Evolutionary conservation across 306 rosid species (phyloP).

Genomic region (Malus fusca): DNA sequence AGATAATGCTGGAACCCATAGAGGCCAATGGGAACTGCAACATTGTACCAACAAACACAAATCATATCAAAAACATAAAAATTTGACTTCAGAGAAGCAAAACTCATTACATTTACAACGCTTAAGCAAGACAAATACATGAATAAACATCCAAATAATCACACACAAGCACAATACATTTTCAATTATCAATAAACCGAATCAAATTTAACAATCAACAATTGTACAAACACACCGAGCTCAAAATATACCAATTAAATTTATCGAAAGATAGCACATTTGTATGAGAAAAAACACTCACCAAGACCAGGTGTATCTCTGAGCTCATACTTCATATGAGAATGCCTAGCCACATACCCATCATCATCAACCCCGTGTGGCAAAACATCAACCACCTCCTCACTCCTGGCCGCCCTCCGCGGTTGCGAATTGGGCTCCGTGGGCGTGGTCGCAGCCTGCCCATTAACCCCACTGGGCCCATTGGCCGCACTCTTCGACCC

Average conservation of each 20-base stretch:
- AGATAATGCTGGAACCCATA: constrained; percentile 86
- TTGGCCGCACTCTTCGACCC: constrained; percentile 34
- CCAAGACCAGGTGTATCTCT: constrained; percentile 94
- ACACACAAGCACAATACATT: background rate
- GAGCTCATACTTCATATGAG: constrained; percentile 81
- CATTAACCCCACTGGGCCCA: constrained; percentile 40
- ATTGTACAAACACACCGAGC: background rate
- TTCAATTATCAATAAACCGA: background rate
- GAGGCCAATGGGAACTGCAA: constrained; percentile 73
- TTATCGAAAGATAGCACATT: background rate
- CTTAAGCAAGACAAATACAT: background rate
- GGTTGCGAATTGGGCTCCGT: constrained; percentile 34
- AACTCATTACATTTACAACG: background rate
- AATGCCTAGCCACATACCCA: constrained; percentile 51
- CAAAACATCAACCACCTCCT: constrained; percentile 60
- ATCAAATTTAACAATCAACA: background rate
- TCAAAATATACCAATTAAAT: background rate
- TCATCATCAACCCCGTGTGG: constrained; percentile 59
- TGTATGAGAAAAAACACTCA: constrained; percentile 17
- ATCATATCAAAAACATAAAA: constrained; percentile 6
- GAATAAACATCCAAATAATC: background rate
- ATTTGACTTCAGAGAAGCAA: background rate
- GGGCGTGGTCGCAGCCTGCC: constrained; percentile 24
- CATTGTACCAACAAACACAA: background rate
- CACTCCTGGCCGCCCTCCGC: constrained; percentile 43